A percentile compares a stretch with the other conserved stretches of the same genome.
Evolutionary conservation across 306 rosid species (phyloP).

Genomic region (Cucurbita ficifolia): DNA sequence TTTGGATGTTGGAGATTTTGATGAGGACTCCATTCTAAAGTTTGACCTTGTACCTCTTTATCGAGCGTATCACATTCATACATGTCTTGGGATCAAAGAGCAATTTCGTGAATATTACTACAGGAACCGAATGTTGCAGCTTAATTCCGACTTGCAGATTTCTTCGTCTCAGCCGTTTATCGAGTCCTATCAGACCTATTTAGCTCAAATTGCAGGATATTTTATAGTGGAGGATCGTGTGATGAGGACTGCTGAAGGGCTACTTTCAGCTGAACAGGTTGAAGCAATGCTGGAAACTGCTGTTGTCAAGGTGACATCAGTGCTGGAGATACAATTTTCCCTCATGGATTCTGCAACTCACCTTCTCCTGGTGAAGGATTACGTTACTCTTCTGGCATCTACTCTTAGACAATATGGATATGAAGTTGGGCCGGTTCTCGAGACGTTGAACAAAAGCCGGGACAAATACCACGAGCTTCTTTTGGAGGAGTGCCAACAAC

Average conservation of each 20-base stretch:
- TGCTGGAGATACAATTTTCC: slow-evolving; percentile 59
- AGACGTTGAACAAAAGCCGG: slow-evolving; percentile 43
- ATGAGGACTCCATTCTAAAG: slow-evolving; percentile 51
- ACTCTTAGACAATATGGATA: slow-evolving; percentile 78
- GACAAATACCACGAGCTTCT: slow-evolving; percentile 76
- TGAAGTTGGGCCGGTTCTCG: slow-evolving; percentile 56
- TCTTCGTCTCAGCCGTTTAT: slow-evolving; percentile 65
- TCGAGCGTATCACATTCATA: slow-evolving; percentile 83
- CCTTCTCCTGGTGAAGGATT: slow-evolving; percentile 85
- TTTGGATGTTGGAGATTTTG: slow-evolving; percentile 61
- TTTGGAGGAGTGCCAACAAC: slow-evolving; percentile 45
- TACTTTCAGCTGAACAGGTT: slow-evolving; percentile 49
- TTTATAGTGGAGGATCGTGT: slow-evolving; percentile 89
- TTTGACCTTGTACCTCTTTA: slow-evolving; percentile 81
- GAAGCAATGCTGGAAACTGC: slow-evolving; percentile 89
- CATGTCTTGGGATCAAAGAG: slow-evolving; percentile 62
- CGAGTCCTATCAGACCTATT: slow-evolving; percentile 61
- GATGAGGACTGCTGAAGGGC: slow-evolving; percentile 61
- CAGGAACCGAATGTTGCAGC: slow-evolving; percentile 66
- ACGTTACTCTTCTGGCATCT: slow-evolving; percentile 63
- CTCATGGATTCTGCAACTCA: slow-evolving; percentile 61
- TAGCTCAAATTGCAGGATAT: slow-evolving; percentile 85
- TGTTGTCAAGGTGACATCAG: slow-evolving; percentile 38
- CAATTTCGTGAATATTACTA: slow-evolving; percentile 80
- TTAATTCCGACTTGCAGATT: slow-evolving; percentile 73